Base-by-base conservation (phyloP, 2,329 filamentous ascomycete species). In the Colletotrichum theobromicola region DNA sequence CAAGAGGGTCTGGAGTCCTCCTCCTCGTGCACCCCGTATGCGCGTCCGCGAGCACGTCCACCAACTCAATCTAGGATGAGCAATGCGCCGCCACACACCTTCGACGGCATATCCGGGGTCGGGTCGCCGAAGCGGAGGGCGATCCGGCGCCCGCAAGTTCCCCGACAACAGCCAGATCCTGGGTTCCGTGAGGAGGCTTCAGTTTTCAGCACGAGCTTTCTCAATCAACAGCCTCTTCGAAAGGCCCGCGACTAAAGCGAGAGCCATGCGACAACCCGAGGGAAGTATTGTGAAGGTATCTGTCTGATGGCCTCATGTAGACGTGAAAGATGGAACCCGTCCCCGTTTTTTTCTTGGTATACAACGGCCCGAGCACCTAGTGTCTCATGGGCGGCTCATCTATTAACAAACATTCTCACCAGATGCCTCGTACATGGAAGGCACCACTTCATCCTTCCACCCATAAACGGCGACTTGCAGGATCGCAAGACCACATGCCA, bases 361-460 rank as follows among this genome's bases (percentile, higher is more conserved):
- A 67, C 72, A 50, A 60, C 72, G 57, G 69, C 50, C 68, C 32
- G 24, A 63, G 34, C 46, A 32, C 67, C 13, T 60, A 7, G 60
- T 62, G 42, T 72, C 68, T 67, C 72, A 50, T 60, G 46, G 61
- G n/a, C 46, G 26, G 35, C 62, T 67, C 57, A 63, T 75, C 46
- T 67, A 67, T 46, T 64, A 53, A 35, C 67, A 64, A 28, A 63
- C 55, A 66, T 16, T 34, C 28, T 53, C 37, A 50, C 55, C 66
- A 34, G 34, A 18, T 24, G 55, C 57, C 30, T 70, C 24, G 5
- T 62, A 58, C 55, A 62, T 42, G 72, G n/a, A 34, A 46, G 57
- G 68, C 68, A 64, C 46, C 46, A 58, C 57, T 63, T 24, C 57
- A 62, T 57, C 35, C 32, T 68, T 58, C 66, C 34, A 63, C 42